Base-by-base conservation (phyloP, 2,329 filamentous ascomycete species). In the Bimuria novae-zelandiae region DNA sequence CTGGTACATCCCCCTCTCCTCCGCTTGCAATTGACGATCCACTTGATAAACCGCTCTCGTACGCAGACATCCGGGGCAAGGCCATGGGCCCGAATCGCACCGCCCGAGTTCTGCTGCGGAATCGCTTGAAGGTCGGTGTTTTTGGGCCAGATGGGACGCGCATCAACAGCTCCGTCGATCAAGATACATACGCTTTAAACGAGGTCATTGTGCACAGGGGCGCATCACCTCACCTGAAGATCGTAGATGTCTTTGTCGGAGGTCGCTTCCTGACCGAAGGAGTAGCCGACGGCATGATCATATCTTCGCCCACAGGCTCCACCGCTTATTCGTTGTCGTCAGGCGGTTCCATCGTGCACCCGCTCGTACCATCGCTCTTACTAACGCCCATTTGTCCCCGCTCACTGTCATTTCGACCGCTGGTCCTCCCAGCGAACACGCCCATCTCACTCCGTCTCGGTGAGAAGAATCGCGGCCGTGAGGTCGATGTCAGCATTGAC, bases 301-400 rank as follows among this genome's bases (percentile, higher is more conserved):
- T 97, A 53, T 92, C 89, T 58, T 97, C 93, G 0, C 94, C 94
- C 0, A 99, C 94, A 0, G 94, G 94, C 2, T 95, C 90, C 35
- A 99, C 94, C 0, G 94, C 94, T 0, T 99, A 99, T 77, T 94
- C 89, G 54, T 82, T 99, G n/a, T 94, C 89, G 60, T 89, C 89
- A 2, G 94, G 94, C 3, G 94, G 94, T 1, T 90, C 88, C 63
- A 97, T 99, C 62, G 89, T 97, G 35, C 94, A 99, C 71, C 94
- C 94, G 0, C 82, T 97, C 1, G 93, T 97, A 2, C 88, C 90
- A 32, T 90, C 90, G 1, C 82, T 97, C 12, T 84, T 97, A 22
- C 84, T 99, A 51, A 99, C 94, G 0, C 92, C 94, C 21, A 97
- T 99, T 68, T 97, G 92, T 70, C 90, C 94, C 0, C 86, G 94